Evolutionary conservation across 2,329 filamentous ascomycete species (phyloP), one percentile per base, ranked within the genome.

Genomic region (Rugonectria rugulosa): DNA sequence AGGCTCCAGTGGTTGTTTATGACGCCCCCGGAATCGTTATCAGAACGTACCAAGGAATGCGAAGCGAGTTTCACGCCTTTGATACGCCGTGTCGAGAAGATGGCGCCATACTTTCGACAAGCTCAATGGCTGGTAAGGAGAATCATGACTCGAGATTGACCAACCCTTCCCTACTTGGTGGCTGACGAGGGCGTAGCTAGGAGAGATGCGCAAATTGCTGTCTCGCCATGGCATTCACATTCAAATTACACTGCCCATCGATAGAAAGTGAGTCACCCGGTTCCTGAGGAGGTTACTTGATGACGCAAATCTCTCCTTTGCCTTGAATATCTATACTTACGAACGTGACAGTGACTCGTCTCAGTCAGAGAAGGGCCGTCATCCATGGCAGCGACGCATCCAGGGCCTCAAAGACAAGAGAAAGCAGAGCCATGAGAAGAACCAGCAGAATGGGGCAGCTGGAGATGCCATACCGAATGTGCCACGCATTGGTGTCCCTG

Each of bases 331-430:
- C 17, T 12, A 21, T 3, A 8, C 44, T 47, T 17, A 47, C 37
- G 9, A 34, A 9, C 31, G 2, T 7, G 3, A 20, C 17, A 45
- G 41, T 7, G 49, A 52, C 31, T 52, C 32, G 11, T 38, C 49
- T 12, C 23, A 21, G 6, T 12, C 12, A 2, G 41, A 45, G 4
- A 6, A 15, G 2, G 41, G 49, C 3, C 38, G 31, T 20, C 49
- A 52, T 15, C 49, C 49, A 4, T 52, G 41, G 49, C 49, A 52
- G 26, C 36, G 36, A 15, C 49, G 49, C n/a, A 52, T 52, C 24
- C 49, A 45, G 9, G 14, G 26, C 11, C 41, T 52, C 17, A 45
- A 36, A 9, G 19, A 15, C 14, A 24, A 44, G 5, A 44, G 31
- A 4, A 24, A 12, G n/a, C 29, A 45, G 7, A 19, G n/a, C 2